phyloP scores from a whole-genome alignment of 257 asterid genomes.

The Solanum tarijense region DNA sequence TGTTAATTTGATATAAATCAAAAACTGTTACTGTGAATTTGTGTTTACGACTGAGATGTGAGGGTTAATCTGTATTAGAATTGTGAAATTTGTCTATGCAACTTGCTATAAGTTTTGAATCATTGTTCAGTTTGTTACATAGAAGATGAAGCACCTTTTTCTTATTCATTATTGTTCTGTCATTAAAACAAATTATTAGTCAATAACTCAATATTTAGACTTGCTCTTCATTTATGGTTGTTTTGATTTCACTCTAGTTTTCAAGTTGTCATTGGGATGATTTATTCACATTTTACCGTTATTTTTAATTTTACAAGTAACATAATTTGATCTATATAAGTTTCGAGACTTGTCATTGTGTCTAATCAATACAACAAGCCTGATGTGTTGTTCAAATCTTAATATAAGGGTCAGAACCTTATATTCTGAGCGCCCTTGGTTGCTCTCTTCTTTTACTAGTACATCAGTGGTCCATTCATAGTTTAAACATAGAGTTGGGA shows the following conservation, averaged over 20 bases:
- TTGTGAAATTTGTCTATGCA: neutral
- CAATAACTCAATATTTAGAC: neutral
- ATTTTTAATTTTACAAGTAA: neutral
- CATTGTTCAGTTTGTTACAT: neutral
- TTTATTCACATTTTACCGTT: neutral
- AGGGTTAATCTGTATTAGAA: neutral
- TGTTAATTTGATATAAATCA: neutral
- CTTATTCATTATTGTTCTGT: neutral
- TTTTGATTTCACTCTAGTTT: neutral
- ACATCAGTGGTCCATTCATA: neutral
- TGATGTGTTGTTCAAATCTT: neutral
- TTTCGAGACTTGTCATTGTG: neutral
- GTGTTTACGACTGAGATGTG: neutral
- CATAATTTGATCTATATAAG: neutral
- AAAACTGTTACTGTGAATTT: neutral
- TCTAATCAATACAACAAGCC: neutral
- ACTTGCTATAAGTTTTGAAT: neutral
- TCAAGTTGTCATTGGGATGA: neutral
- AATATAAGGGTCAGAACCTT: neutral
- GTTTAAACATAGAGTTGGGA: neutral
- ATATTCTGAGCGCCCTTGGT: neutral
- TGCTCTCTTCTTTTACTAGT: neutral
- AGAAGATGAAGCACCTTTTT: neutral
- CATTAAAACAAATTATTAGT: neutral
- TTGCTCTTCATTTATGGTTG: neutral